phyloP scores from a whole-genome alignment of 106 monocot species.

The Chionographis japonica region DNA sequence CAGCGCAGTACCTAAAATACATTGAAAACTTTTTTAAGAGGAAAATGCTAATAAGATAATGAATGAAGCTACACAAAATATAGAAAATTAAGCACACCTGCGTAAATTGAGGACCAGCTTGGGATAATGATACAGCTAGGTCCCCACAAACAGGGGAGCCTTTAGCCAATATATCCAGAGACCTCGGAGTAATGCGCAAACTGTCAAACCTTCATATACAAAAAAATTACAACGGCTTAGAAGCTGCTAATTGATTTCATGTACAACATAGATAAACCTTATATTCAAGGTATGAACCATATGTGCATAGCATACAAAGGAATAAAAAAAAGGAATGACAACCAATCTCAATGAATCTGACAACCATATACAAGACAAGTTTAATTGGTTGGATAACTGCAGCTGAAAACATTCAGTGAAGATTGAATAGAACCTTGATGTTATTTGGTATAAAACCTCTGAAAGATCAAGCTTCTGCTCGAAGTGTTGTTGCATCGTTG shows the following conservation, averaged over 20 bases:
- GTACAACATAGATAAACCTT: not conserved
- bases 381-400: not conserved
- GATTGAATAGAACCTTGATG: slow-evolving; percentile 66
- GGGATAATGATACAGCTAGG: slow-evolving; percentile 93
- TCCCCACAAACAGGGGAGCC: slow-evolving; percentile 96
- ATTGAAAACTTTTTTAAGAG: slow-evolving; percentile 5
- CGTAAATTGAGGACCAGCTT: slow-evolving; percentile 98
- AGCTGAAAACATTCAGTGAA: not conserved
- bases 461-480: slow-evolving; percentile 96
- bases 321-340: not conserved
- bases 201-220: slow-evolving; percentile 78
- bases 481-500: slow-evolving; percentile 95
- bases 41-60: slow-evolving; percentile 3
- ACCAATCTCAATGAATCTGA: too few relatives aligned
- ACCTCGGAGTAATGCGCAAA: slow-evolving; percentile 90
- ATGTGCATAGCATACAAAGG: not conserved
- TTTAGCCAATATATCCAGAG: slow-evolving; percentile 88
- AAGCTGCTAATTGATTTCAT: not conserved
- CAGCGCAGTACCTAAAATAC: slow-evolving; percentile 68
- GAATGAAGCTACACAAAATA: not conserved
- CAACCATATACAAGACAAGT: too few relatives aligned
- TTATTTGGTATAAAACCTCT: slow-evolving; percentile 96
- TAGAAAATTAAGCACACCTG: slow-evolving; percentile 48
- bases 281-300: not conserved
- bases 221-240: slow-evolving; percentile 7